phyloP scores from a whole-genome alignment of 768 basidiomycete genomes.

The Lactarius deliciosus region DNA sequence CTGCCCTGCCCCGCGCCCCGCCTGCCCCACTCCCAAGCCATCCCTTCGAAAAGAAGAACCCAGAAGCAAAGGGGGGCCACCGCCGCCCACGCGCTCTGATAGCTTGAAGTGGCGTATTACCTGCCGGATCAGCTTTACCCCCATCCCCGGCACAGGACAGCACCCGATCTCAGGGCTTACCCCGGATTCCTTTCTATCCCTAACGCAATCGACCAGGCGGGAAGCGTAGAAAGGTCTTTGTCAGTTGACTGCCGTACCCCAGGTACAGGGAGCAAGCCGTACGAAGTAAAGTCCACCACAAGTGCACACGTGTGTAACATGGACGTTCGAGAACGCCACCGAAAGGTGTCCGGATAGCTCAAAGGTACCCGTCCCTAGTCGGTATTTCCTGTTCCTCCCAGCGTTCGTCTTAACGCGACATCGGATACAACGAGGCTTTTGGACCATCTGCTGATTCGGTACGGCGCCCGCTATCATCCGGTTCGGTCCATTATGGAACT shows the following conservation, averaged over 20 bases:
- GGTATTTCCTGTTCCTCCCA: neutral
- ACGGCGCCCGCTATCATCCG: constrained; percentile 1
- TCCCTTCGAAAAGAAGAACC: constrained; percentile 9
- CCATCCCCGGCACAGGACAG: neutral
- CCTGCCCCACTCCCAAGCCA: neutral
- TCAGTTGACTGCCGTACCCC: neutral
- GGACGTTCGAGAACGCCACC: neutral
- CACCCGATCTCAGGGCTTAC: constrained; percentile 1
- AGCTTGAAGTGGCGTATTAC: neutral
- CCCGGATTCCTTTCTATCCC: neutral
- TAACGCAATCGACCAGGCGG: neutral
- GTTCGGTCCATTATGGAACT: neutral
- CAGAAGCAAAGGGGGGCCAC: constrained; percentile 20
- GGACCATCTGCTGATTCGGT: constrained; percentile 9
- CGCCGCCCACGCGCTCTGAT: constrained; percentile 9
- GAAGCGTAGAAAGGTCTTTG: neutral
- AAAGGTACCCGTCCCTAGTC: neutral
- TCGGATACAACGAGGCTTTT: constrained; percentile 24
- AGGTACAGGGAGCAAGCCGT: neutral
- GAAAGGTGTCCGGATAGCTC: neutral
- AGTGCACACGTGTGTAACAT: neutral
- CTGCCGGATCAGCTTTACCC: constrained; percentile 10
- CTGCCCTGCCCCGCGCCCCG: constrained; percentile 18
- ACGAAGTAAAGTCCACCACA: neutral
- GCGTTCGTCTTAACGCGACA: constrained; percentile 1